Evolutionary conservation across 2,329 filamentous ascomycete genomes (phyloP), one percentile per base, ranked within the genome.

Genomic region (Zymoseptoria tritici): DNA sequence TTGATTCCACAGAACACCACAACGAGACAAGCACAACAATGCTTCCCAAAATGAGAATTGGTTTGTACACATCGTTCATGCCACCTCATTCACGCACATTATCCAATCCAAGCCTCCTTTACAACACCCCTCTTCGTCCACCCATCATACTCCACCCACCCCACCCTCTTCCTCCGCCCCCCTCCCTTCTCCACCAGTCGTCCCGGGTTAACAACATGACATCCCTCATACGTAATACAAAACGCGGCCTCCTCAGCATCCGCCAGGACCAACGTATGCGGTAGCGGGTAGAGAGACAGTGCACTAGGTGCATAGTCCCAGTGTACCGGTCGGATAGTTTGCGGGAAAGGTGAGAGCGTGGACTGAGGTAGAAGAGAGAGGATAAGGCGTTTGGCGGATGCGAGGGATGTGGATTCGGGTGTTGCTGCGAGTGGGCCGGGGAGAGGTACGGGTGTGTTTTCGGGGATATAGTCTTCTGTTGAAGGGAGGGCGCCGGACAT

Each of bases 141-240:
- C 51, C 90, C 74, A 74, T 89, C 88, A 77, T 93, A 97, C 77
- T 97, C 94, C 1, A 93, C 81, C 93, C 94, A 97, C 63, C 86
- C 82, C 5, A 85, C 89, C 60, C 72, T 71, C 6, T 87, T 83
- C 64, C 85, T 83, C 57, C 86, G 81, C 0, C 86, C 87, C 0
- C 83, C 78, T 0, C 90, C 85, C 22, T 72, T 73, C 55, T 73
- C 75, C 36, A 95, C 81, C 55, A 99, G 75, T 54, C 83, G 81
- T 5, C 91, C 91, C 0, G 94, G 92, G 72, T 99, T 99, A 83
- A 99, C 87, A 36, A 97, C 92, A 76, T 94, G 90, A 71, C 94
- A 97, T 0, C 92, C 93, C 74, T 96, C 93, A 71, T 97, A 97
- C 13, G 90, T 96, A 64, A 97, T 79, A 57, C 88, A 88, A 70